Percentiles rank a stretch among this genome's conserved stretches.
Conservation (phyloP, 176 grass and related monocot genomes). For the Paspalum notatum region DNA sequence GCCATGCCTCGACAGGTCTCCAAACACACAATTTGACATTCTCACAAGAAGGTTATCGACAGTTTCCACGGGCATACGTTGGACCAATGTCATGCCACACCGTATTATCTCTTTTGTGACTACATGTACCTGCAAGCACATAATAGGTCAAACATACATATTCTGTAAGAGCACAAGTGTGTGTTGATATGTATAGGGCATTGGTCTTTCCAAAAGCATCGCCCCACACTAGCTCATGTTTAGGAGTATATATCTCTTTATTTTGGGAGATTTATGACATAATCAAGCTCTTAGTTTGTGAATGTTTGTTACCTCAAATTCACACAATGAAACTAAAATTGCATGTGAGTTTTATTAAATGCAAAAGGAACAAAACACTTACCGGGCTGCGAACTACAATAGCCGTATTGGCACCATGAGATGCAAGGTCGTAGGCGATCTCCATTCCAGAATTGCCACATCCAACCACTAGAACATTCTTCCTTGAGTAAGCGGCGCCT, state of each 20-base stretch:
- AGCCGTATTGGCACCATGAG: background rate
- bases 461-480: conserved; percentile 2
- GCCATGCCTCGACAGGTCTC: conserved; percentile 50
- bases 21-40: conserved; percentile 37
- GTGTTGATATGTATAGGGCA: background rate
- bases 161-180: background rate
- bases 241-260: background rate
- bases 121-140: conserved; percentile 44
- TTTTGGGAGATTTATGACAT: background rate
- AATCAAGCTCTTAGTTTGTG: background rate
- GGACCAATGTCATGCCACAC: conserved; percentile 43
- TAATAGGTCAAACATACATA: background rate
- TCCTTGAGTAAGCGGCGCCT: background rate
- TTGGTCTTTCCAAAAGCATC: background rate
- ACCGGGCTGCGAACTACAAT: conserved; percentile 12
- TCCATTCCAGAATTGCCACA: conserved; percentile 1
- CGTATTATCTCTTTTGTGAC: conserved; percentile 51
- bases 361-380: background rate
- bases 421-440: background rate
- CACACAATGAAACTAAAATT: background rate
- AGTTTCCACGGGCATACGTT: conserved; percentile 2
- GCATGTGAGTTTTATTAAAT: background rate
- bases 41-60: conserved; percentile 36
- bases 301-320: background rate
- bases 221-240: background rate